phyloP scores from a whole-genome alignment of 2,329 filamentous ascomycete species.

The Furcasterigmium sp. region DNA sequence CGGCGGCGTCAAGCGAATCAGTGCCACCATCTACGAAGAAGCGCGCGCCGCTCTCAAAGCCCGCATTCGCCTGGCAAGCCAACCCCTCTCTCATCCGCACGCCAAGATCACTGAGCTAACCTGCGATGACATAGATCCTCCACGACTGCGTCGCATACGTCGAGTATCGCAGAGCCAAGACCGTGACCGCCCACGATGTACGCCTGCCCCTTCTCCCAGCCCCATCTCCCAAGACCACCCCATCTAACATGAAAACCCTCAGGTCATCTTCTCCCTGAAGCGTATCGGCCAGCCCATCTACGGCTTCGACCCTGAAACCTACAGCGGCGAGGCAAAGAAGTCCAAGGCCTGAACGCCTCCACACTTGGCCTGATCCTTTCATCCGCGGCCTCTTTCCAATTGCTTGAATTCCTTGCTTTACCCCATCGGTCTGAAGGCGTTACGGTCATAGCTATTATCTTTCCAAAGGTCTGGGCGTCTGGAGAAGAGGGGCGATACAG shows the following conservation, averaged over 20 bases:
- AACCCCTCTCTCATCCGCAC: not conserved
- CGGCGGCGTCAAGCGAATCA: slow-evolving; percentile 73
- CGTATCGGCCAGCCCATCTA: slow-evolving; percentile 49
- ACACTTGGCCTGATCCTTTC: too few species aligned
- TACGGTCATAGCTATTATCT: too few species aligned
- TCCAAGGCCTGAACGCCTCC: too few species aligned
- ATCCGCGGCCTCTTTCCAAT: too few species aligned
- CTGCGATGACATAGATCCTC: slow-evolving; percentile 38
- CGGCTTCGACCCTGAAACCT: slow-evolving; percentile 46
- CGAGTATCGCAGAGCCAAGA: slow-evolving; percentile 54
- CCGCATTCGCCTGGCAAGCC: slow-evolving; percentile 41
- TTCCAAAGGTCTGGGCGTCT: too few species aligned
- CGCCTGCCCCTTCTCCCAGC: not conserved
- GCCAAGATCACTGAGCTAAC: too few species aligned
- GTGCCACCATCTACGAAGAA: slow-evolving; percentile 58
- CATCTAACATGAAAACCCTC: too few species aligned
- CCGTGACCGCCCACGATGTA: slow-evolving; percentile 58
- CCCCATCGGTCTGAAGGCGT: too few species aligned
- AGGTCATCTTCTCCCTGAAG: slow-evolving; percentile 51
- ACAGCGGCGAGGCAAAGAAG: not conserved
- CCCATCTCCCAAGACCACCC: not conserved
- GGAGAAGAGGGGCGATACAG: too few species aligned
- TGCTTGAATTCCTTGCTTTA: too few species aligned
- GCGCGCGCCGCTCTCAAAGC: slow-evolving; percentile 44
- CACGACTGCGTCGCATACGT: slow-evolving; percentile 41